A percentile compares a stretch with the other conserved stretches of the same genome.
phyloP scores from a whole-genome alignment of 176 grass and related monocot genomes.

The Tuctoria greenei region DNA sequence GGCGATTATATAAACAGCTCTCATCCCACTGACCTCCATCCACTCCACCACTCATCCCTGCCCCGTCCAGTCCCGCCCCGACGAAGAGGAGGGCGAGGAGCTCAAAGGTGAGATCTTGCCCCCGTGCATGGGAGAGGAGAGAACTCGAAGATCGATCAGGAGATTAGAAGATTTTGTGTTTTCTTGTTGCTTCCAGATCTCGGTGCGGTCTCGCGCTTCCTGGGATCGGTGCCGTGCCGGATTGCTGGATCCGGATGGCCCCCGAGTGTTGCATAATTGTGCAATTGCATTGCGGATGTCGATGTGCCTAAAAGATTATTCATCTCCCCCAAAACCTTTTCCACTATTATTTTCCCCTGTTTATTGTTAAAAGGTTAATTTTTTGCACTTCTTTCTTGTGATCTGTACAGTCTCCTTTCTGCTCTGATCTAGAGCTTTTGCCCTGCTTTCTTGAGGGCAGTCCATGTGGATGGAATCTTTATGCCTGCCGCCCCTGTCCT shows the following conservation, averaged over 20 bases:
- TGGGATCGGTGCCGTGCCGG: not conserved
- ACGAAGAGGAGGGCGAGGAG: not conserved
- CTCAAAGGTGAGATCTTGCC: not conserved
- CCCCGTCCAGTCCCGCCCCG: not conserved
- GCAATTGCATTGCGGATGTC: not conserved
- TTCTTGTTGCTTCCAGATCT: not conserved
- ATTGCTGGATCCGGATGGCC: not conserved
- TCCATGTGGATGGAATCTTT: not conserved
- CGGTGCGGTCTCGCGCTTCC: not conserved
- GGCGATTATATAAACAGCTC: slow-evolving; percentile 18
- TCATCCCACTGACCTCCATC: not conserved
- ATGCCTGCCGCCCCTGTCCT: not conserved
- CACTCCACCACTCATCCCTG: not conserved
- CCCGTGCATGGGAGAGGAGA: not conserved
- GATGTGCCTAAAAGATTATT: not conserved
- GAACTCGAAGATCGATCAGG: not conserved
- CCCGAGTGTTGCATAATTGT: not conserved
- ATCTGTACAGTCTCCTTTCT: not conserved
- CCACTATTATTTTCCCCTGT: not conserved
- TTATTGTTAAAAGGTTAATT: not conserved
- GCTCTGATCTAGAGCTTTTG: not conserved
- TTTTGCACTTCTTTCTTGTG: not conserved
- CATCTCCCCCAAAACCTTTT: not conserved
- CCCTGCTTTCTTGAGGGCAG: not conserved
- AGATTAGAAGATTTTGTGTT: not conserved